Evolutionary conservation across 2,329 filamentous ascomycete species (phyloP).

Genomic region (Pochonia chlamydosporia): DNA sequence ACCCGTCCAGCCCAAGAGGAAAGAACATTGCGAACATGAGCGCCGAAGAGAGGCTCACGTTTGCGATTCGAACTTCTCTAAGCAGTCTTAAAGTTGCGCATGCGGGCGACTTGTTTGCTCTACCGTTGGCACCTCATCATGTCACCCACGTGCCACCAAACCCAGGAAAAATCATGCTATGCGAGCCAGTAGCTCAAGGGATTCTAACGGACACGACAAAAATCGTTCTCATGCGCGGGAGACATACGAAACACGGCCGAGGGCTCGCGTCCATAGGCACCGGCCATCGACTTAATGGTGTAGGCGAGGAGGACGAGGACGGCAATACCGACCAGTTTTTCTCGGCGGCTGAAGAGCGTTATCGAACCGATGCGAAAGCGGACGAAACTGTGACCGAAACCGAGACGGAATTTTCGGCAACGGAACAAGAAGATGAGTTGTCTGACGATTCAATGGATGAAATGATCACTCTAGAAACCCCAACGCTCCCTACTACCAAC

Average conservation of each 20-base stretch:
- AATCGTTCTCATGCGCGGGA: conserved; percentile 70
- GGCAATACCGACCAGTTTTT: conserved; percentile 88
- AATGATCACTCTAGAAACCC: conserved; percentile 83
- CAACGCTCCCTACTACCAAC: conserved; percentile 69
- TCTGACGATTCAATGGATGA: conserved; percentile 92
- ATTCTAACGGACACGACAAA: conserved; percentile 70
- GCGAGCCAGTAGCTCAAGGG: conserved; percentile 90
- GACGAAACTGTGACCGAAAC: conserved; percentile 59
- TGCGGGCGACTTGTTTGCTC: conserved; percentile 68
- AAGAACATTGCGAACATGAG: conserved; percentile 29
- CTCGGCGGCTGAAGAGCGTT: conserved; percentile 79
- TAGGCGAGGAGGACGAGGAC: conserved; percentile 64
- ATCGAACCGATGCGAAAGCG: conserved; percentile 50
- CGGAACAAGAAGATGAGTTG: conserved; percentile 64
- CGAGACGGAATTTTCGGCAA: conserved; percentile 55
- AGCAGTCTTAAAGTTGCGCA: conserved; percentile 72
- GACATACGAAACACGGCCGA: conserved; percentile 47
- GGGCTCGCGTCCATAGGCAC: conserved; percentile 40
- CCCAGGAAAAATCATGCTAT: conserved; percentile 84
- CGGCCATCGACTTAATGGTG: conserved; percentile 45
- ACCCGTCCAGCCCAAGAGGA: conserved; percentile 38
- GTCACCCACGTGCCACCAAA: conserved; percentile 80
- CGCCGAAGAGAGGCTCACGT: conserved; percentile 53
- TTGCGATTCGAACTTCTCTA: conserved; percentile 69
- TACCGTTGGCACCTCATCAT: conserved; percentile 77